Conservation (phyloP, 495 filamentous ascomycete species). For the Pseudomonodictys pantanalensis region DNA sequence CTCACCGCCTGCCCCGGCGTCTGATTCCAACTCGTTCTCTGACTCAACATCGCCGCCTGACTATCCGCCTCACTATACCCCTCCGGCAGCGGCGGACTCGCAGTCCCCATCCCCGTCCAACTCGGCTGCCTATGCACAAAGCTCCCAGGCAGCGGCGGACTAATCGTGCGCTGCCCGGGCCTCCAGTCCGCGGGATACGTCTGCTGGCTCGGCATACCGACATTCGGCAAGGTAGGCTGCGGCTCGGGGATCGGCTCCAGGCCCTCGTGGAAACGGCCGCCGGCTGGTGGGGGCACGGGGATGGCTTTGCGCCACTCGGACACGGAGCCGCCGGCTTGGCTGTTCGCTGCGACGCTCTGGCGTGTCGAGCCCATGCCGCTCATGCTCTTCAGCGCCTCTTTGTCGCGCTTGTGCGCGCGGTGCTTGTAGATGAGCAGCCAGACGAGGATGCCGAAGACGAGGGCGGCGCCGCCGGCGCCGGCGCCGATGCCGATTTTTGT, state of each 20-base stretch:
- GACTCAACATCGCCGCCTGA: background rate
- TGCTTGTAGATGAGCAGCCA: conserved; percentile 21
- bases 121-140: background rate
- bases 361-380: conserved; percentile 1
- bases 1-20: background rate
- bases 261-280: background rate
- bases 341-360: conserved; percentile 1
- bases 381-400: conserved; percentile 8
- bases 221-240: background rate
- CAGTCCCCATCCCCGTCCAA: too few relatives aligned
- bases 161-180: background rate
- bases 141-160: background rate
- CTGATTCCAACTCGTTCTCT: background rate
- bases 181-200: background rate
- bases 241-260: background rate
- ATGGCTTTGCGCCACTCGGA: background rate
- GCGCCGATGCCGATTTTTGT: conserved; percentile 29
- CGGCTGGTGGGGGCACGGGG: background rate
- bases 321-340: background rate
- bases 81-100: background rate
- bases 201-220: background rate
- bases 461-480: conserved; percentile 17
- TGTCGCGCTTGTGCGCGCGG: conserved; percentile 13
- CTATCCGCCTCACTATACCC: background rate
- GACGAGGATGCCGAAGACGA: conserved; percentile 15